Percentiles rank a stretch among this genome's conserved stretches.
Conservation (phyloP, 345 rosid species). For the Tarenaya hassleriana region DNA sequence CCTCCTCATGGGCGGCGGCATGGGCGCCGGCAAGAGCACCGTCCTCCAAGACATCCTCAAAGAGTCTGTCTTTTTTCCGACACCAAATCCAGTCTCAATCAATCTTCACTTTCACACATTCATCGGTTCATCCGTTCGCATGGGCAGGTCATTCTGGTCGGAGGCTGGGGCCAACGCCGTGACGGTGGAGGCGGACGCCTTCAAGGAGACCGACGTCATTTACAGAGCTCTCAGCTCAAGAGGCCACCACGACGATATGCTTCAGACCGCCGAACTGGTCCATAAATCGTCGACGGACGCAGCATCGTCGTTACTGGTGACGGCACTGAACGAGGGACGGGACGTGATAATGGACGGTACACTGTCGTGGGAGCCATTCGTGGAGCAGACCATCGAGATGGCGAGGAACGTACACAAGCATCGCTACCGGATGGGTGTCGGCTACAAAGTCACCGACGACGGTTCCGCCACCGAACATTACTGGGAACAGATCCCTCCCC, state of each 20-base stretch:
- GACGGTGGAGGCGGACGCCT: constrained; percentile 90
- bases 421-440: constrained; percentile 73
- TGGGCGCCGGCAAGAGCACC: constrained; percentile 98
- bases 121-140: too few relatives aligned
- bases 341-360: constrained; percentile 97
- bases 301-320: constrained; percentile 81
- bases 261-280: constrained; percentile 83
- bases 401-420: constrained; percentile 68
- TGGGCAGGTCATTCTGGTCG: constrained; percentile 74
- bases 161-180: constrained; percentile 70
- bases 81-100: background rate
- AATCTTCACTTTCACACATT: background rate
- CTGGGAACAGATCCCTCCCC: constrained; percentile 45
- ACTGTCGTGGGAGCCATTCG: constrained; percentile 86
- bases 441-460: constrained; percentile 58
- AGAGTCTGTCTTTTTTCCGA: constrained; percentile 43
- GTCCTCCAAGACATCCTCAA: constrained; percentile 75
- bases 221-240: constrained; percentile 67
- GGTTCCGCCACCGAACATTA: constrained; percentile 64
- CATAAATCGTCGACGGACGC: constrained; percentile 88
- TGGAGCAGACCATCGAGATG: constrained; percentile 78
- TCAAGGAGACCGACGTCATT: constrained; percentile 86
- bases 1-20: constrained; percentile 95
- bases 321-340: constrained; percentile 91
- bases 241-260: constrained; percentile 79